Conservation (phyloP, 2,329 filamentous ascomycete genomes). For the Colletotrichum shisoi region DNA sequence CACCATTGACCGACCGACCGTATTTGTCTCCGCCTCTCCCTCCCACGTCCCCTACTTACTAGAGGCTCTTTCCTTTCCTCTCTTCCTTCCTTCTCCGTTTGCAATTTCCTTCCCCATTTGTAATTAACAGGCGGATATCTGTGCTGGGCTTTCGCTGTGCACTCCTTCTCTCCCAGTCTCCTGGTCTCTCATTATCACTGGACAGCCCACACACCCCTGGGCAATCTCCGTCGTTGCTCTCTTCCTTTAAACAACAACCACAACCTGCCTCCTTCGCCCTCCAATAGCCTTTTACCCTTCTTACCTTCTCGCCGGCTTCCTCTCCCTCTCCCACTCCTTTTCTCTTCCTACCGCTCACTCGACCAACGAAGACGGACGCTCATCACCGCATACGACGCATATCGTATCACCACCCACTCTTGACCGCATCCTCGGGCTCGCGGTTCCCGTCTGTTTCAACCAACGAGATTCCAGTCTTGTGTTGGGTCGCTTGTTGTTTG, state of each 20-base stretch:
- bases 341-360: too few relatives aligned
- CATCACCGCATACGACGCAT: slow-evolving; percentile 5
- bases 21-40: slow-evolving; percentile 39
- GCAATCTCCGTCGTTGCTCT: slow-evolving; percentile 12
- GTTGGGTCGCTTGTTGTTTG: slow-evolving; percentile 32
- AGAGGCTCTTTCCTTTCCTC: slow-evolving; percentile 24
- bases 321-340: not conserved
- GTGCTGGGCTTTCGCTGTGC: slow-evolving; percentile 22
- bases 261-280: slow-evolving; percentile 13
- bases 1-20: slow-evolving; percentile 26
- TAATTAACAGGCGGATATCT: slow-evolving; percentile 31
- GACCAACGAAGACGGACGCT: slow-evolving; percentile 15
- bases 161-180: slow-evolving; percentile 22
- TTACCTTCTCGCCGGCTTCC: slow-evolving; percentile 6
- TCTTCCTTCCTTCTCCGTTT: slow-evolving; percentile 35
- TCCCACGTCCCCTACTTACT: slow-evolving; percentile 33
- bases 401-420: slow-evolving; percentile 12
- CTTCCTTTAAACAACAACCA: slow-evolving; percentile 4
- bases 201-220: slow-evolving; percentile 12
- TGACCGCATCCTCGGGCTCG: slow-evolving; percentile 25
- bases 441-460: slow-evolving; percentile 4
- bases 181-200: slow-evolving; percentile 25
- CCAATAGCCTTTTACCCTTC: slow-evolving; percentile 38
- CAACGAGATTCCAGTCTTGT: slow-evolving; percentile 24
- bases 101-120: slow-evolving; percentile 39